Conservation (phyloP, 345 rosid genomes). For the Gossypium ekmanianum region DNA sequence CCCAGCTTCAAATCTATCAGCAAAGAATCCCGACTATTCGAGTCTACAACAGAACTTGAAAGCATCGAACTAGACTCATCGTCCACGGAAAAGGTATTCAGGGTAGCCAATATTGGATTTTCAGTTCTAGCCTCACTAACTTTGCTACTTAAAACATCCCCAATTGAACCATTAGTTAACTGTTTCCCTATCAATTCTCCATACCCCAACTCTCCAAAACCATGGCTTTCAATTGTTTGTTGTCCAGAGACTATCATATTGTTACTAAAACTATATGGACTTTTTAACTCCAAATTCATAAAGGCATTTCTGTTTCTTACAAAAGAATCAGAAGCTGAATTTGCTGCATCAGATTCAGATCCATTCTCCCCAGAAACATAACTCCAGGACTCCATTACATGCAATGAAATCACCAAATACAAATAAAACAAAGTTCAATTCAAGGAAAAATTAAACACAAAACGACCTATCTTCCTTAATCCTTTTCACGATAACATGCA, state of each 20-base stretch:
- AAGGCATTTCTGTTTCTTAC: conserved; percentile 28
- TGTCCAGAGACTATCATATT: conserved; percentile 28
- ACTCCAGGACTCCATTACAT: conserved; percentile 51
- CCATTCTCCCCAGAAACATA: conserved; percentile 40
- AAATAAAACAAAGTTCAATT: conserved; percentile 16
- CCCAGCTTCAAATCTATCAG: conserved; percentile 70
- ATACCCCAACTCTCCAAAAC: conserved; percentile 32
- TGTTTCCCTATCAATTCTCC: conserved; percentile 31
- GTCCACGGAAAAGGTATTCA: conserved; percentile 28
- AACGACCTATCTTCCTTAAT: too few relatives aligned
- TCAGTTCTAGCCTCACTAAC: conserved; percentile 24
- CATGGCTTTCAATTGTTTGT: conserved; percentile 20
- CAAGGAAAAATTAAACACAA: neutral
- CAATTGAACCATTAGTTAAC: conserved; percentile 21
- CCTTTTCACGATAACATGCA: neutral
- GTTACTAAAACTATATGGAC: conserved; percentile 25
- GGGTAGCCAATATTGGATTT: conserved; percentile 23
- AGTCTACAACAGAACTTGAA: conserved; percentile 38
- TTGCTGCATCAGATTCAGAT: conserved; percentile 22
- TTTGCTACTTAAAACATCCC: conserved; percentile 24
- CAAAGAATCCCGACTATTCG: conserved; percentile 34
- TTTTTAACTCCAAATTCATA: conserved; percentile 33
- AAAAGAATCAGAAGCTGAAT: conserved; percentile 31
- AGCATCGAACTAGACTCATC: conserved; percentile 40
- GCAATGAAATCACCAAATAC: conserved; percentile 8